Base-by-base conservation (phyloP, 495 filamentous ascomycete genomes). In the Elasticomyces elasticus region DNA sequence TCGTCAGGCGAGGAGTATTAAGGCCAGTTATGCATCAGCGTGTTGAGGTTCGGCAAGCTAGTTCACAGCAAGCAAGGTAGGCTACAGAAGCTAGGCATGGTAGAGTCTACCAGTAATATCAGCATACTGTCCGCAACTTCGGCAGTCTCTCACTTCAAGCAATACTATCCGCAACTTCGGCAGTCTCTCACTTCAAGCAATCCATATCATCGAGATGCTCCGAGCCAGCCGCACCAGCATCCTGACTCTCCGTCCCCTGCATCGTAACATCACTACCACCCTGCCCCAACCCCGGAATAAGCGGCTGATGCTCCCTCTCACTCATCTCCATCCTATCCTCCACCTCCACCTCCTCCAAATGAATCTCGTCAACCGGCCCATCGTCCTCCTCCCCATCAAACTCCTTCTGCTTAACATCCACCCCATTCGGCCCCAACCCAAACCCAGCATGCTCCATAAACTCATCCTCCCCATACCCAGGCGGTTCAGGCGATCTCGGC, bases 291-390 rank as follows among this genome's bases (percentile, higher is more conserved):
- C 52, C 44, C 26, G 41, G 17, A 5, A 48, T 27, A 12, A 55
- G 23, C 26, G 22, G 5, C 42, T 24, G 11, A 23, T 19, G 10
- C 12, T 26, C 43, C 52, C 38, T 51, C 46, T 56, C 54, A 4
- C 26, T 42, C 54, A 56, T 56, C 54, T 56, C 54, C 19, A 56
- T 44, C 45, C 44, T 24, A 17, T 26, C 31, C 43, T 38, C 54
- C 52, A 15, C 23, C 28, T 37, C 52, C 25, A 13, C 25, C 24
- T 40, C 37, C 20, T 56, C 54, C 54, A 56, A 38, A 13, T n/a
- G 5, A 44, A 56, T 56, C 35, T 56, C 54, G 13, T 6, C 13
- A 30, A 35, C 43, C 49, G 27, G 28, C 25, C 12, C 50, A 27
- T 19, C 50, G 13, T 44, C 56, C 47, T 41, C 56, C n/a, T 30